Base-by-base conservation (phyloP, 768 basidiomycete genomes). In the Vararia minispora region DNA sequence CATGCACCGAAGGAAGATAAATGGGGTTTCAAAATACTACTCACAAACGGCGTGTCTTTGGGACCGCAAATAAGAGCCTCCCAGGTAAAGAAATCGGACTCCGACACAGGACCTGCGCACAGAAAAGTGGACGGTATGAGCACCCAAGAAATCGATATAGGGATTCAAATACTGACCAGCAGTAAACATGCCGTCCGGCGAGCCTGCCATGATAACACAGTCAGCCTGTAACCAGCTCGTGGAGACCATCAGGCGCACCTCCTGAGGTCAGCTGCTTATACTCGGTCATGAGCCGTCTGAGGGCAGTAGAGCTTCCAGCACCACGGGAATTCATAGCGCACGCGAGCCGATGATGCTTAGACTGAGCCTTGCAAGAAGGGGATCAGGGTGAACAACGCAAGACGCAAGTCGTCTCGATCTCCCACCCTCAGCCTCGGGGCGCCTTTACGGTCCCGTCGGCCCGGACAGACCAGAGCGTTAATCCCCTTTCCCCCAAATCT, bases 131-230 rank as follows among this genome's bases (percentile, higher is more conserved):
- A n/a, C 16, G n/a, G 30, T 32, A 17, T 28, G 28, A 21, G 11
- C 20, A 37, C 17, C 10, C 23, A 32, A 22, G 33, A 21, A 40
- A 26, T 21, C 18, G 24, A 10, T 21, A 33, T 17, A 11, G 28
- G 17, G 37, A 28, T 37, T 16, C 1, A 18, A 16, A 12, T 28
- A 72, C 82, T 24, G 40, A 64, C 67, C 88, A 43, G 92, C 91
- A 34, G 91, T 94, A 56, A 95, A 95, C 90, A 97, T 95, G 39
- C 80, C 84, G 59, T 97, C 92, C 5, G 87, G 85, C 12, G 86
- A 79, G 47, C 84, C 84, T 85, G 43, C 17, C 24, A 4, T 16
- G 18, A 10, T 28, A 28, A 38, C 14, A 14, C n/a, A 34, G 49
- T 33, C 25, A 24, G 31, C 22, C 26, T 7, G 23, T 23, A 22